Conservation (phyloP, 768 basidiomycete species). For the Auriscalpium vulgare region DNA sequence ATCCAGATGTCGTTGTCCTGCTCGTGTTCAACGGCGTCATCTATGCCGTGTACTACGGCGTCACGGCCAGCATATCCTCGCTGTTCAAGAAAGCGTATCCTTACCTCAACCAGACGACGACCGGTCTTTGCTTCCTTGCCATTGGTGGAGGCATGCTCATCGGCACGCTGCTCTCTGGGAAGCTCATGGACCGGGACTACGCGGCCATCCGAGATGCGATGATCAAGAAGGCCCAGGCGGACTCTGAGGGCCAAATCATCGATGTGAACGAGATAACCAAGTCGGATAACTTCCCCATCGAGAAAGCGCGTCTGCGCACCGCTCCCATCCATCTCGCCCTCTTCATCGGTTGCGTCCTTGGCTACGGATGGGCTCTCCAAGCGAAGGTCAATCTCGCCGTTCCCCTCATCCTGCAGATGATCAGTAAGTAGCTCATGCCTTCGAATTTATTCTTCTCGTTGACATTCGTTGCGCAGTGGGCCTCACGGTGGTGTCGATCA, state of each 20-base stretch:
- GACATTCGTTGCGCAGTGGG: constrained; percentile 35
- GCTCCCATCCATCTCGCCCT: constrained; percentile 35
- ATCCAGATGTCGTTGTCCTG: constrained; percentile 49
- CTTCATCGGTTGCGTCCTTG: constrained; percentile 34
- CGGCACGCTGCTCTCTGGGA: constrained; percentile 53
- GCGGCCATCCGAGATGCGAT: constrained; percentile 26
- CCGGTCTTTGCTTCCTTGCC: constrained; percentile 74
- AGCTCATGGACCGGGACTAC: constrained; percentile 62
- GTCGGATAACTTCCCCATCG: constrained; percentile 48
- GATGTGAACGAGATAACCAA: constrained; percentile 18
- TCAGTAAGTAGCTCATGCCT: constrained; percentile 20
- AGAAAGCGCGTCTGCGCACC: constrained; percentile 45
- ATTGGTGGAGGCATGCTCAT: constrained; percentile 65
- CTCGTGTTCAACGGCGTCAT: constrained; percentile 45
- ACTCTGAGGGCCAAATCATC: constrained; percentile 18
- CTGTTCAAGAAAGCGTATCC: constrained; percentile 54
- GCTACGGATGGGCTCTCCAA: constrained; percentile 58
- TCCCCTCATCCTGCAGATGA: constrained; percentile 43
- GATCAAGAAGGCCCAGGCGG: constrained; percentile 8
- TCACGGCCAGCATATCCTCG: constrained; percentile 53
- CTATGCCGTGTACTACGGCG: constrained; percentile 52
- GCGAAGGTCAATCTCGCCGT: constrained; percentile 39
- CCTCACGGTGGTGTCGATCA: constrained; percentile 32
- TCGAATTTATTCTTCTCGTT: constrained; percentile 1
- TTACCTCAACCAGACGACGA: constrained; percentile 48